Percentiles rank a stretch among this genome's conserved stretches.
These are phyloP conservation scores for Mortierella alpina DNA, from an alignment of 192 early-diverging fungal species.

Conservation along the genomic window DNA sequence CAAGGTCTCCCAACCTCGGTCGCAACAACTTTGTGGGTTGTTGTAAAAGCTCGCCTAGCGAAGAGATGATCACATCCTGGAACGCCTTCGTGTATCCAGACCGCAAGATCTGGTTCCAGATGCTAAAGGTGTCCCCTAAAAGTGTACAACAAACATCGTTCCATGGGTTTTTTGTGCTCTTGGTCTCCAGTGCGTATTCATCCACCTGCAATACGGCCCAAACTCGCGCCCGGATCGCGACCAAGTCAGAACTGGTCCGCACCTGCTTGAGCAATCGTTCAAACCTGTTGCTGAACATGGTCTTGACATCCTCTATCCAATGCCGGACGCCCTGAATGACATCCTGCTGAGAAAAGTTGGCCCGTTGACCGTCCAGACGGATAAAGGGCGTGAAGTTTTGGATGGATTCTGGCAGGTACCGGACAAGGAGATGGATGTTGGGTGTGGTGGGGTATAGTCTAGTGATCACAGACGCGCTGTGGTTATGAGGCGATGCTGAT, in stretches of 20 bases:
- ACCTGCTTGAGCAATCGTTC: constrained; percentile 43
- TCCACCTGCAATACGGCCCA: constrained; percentile 53
- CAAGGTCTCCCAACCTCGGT: constrained; percentile 44
- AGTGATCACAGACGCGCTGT: constrained; percentile 20
- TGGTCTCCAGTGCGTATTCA: constrained; percentile 29
- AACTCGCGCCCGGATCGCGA: constrained; percentile 51
- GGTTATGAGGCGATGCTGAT: not conserved
- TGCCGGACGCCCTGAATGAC: constrained; percentile 21
- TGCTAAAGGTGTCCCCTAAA: constrained; percentile 49
- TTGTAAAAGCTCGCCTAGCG: constrained; percentile 43
- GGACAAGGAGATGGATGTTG: constrained; percentile 66
- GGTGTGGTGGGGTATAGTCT: constrained; percentile 65
- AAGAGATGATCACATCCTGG: constrained; percentile 50
- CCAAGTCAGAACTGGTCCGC: constrained; percentile 31
- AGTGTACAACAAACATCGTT: constrained; percentile 48
- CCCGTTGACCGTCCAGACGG: constrained; percentile 36
- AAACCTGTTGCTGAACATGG: constrained; percentile 36
- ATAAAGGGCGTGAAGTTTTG: constrained; percentile 65
- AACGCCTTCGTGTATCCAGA: constrained; percentile 51
- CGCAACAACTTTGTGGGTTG: constrained; percentile 56
- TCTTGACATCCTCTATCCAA: constrained; percentile 53
- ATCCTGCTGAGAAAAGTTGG: constrained; percentile 48
- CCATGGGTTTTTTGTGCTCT: constrained; percentile 10
- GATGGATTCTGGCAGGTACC: constrained; percentile 66
- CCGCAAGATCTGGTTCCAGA: constrained; percentile 60